phyloP scores from a whole-genome alignment of 163 green algal genomes.

The Chlamydomonas reinhardtii region DNA sequence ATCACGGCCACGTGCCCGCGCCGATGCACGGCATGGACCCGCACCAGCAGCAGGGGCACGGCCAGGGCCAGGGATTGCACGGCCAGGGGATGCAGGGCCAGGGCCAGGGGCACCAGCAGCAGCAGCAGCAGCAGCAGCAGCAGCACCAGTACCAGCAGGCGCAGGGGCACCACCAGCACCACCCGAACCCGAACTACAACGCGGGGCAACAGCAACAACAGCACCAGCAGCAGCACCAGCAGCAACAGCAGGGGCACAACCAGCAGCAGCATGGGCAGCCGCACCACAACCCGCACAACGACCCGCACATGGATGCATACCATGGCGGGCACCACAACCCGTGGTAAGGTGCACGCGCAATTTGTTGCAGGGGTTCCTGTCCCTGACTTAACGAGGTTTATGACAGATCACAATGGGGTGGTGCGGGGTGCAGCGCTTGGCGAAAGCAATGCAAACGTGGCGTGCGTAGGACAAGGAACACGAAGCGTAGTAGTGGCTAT shows the following conservation, averaged over 20 bases:
- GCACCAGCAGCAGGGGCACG: neutral
- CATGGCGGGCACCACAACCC: too few species aligned
- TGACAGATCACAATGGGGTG: too few species aligned
- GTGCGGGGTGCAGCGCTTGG: too few species aligned
- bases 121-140: neutral
- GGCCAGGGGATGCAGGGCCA: neutral
- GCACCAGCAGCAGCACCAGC: constrained; percentile 20
- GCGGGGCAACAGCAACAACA: constrained; percentile 23
- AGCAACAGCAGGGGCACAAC: constrained; percentile 7
- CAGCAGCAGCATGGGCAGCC: neutral
- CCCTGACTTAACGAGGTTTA: too few species aligned
- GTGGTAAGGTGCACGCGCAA: too few species aligned
- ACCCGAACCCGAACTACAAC: neutral
- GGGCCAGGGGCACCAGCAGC: neutral
- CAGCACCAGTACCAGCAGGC: neutral
- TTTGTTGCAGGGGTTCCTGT: too few species aligned
- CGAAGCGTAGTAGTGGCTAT: too few species aligned
- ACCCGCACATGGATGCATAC: neutral
- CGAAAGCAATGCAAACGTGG: too few species aligned
- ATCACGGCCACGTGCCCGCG: neutral
- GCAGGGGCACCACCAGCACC: constrained; percentile 1
- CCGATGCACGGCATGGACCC: constrained; percentile 33
- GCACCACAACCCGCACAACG: neutral
- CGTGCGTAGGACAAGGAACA: too few species aligned
- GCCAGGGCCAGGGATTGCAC: neutral